Conservation (phyloP, 176 grass and related monocot species). For the Lolium rigidum region DNA sequence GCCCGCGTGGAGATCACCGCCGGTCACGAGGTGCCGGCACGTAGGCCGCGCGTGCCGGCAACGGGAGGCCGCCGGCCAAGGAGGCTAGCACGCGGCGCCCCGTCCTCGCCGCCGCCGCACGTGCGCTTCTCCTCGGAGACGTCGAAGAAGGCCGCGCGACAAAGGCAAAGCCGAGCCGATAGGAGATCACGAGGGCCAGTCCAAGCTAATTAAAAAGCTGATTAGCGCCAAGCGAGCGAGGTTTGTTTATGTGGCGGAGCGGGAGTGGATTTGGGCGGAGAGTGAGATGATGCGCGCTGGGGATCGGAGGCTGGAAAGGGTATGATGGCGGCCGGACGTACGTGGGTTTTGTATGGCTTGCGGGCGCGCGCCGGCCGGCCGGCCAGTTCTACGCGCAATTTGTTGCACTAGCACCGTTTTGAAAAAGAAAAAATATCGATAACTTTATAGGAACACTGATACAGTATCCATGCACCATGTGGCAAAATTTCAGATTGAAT, state of each 20-base stretch:
- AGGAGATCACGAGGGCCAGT: background rate
- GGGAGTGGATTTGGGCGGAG: background rate
- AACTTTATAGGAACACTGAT: too few relatives aligned
- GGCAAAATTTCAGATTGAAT: too few relatives aligned
- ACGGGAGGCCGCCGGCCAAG: background rate
- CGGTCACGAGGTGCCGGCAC: background rate
- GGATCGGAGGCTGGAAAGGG: background rate
- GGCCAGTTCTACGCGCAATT: background rate
- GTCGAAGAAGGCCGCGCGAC: background rate
- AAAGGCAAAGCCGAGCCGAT: background rate
- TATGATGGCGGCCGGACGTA: background rate
- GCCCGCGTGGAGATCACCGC: slow-evolving; percentile 11
- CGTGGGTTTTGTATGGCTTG: background rate
- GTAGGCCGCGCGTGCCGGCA: background rate
- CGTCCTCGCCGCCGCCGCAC: background rate
- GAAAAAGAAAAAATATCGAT: too few relatives aligned
- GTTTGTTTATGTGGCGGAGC: background rate
- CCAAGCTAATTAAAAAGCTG: background rate
- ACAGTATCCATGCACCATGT: too few relatives aligned
- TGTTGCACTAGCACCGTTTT: too few relatives aligned
- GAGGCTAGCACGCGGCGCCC: background rate
- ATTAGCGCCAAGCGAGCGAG: background rate
- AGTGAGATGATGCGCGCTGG: background rate
- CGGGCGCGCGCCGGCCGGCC: background rate
- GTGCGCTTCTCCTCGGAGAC: background rate